phyloP scores from a whole-genome alignment of 2,329 filamentous ascomycete species.

The Diaporthe longicolla region DNA sequence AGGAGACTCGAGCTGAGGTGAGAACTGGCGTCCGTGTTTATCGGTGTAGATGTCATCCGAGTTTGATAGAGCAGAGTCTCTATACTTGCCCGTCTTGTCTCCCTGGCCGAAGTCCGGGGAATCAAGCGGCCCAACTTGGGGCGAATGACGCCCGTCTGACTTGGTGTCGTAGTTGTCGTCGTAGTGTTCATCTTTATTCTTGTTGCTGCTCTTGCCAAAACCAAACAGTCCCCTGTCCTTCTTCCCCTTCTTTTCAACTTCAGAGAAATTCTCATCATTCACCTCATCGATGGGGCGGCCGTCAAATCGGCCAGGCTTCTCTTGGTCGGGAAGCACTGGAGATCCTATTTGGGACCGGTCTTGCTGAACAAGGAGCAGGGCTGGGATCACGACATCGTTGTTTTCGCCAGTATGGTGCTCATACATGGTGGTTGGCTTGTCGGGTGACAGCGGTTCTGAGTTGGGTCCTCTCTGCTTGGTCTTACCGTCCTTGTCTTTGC shows the following conservation, averaged over 20 bases:
- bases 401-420: neutral
- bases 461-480: conserved; percentile 1
- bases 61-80: neutral
- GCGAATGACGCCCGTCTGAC: neutral
- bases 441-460: conserved; percentile 4
- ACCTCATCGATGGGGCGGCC: neutral
- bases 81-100: neutral
- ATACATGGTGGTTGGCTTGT: neutral
- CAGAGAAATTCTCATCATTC: neutral
- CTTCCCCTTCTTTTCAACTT: conserved; percentile 16
- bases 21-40: neutral
- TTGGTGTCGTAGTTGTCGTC: neutral
- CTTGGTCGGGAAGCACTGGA: neutral
- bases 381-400: neutral
- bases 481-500: conserved; percentile 19
- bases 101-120: neutral
- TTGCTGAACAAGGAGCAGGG: conserved; percentile 9
- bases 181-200: neutral
- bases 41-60: neutral
- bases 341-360: neutral
- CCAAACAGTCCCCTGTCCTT: conserved; percentile 15
- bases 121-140: neutral
- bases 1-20: neutral
- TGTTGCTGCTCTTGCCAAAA: neutral
- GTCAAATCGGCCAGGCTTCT: neutral